Evolutionary conservation across 371 early-diverging fungal species (phyloP).

Genomic region (Mucor saturninus): DNA sequence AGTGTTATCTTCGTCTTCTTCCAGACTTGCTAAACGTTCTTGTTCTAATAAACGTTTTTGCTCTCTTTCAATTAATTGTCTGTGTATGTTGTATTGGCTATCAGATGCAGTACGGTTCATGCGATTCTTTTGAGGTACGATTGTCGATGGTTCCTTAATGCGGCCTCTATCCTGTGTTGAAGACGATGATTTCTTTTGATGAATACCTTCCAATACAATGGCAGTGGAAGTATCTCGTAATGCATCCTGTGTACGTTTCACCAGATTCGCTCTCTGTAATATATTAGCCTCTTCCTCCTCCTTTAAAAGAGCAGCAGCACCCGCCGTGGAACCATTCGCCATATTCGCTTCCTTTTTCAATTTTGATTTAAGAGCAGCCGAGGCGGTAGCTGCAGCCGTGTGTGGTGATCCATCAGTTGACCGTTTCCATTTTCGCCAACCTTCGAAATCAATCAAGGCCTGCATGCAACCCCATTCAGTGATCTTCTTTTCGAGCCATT

Average conservation of each 20-base stretch:
- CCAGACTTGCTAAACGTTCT: neutral
- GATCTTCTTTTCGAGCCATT: slow-evolving; percentile 87
- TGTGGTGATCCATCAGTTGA: slow-evolving; percentile 9
- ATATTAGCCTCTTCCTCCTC: neutral
- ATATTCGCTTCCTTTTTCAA: neutral
- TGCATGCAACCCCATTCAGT: slow-evolving; percentile 95
- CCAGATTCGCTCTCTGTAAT: slow-evolving; percentile 11
- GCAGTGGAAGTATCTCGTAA: slow-evolving; percentile 20
- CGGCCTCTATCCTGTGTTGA: neutral
- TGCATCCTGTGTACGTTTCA: slow-evolving; percentile 12
- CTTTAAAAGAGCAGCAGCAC: neutral
- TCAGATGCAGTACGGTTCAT: neutral
- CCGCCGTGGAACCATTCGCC: neutral
- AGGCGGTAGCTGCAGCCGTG: neutral
- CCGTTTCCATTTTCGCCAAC: slow-evolving; percentile 76
- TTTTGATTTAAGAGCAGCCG: slow-evolving; percentile 1
- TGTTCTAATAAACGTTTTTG: slow-evolving; percentile 4
- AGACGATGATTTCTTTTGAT: slow-evolving; percentile 13
- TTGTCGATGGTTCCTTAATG: neutral
- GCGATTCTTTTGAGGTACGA: neutral
- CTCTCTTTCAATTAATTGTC: slow-evolving; percentile 23
- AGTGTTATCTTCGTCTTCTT: neutral
- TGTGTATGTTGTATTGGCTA: slow-evolving; percentile 11
- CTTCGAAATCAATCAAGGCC: slow-evolving; percentile 85
- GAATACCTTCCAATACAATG: slow-evolving; percentile 21